Evolutionary conservation across 2,329 filamentous ascomycete species (phyloP), one percentile per base, ranked within the genome.

Genomic region (Didymella glomerata): DNA sequence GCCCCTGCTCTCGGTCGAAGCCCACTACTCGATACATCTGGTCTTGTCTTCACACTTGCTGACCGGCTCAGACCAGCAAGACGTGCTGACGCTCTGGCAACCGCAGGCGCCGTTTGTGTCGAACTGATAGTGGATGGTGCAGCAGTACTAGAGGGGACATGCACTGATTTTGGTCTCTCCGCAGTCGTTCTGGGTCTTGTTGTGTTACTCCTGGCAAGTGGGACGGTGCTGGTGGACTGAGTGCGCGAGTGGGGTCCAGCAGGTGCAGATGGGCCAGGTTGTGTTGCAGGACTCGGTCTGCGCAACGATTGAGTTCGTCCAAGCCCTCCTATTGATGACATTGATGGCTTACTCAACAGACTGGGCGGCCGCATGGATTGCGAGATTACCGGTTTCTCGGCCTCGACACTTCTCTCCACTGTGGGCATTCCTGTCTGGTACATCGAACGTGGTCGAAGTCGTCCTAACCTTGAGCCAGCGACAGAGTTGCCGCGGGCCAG

Each of bases 301-400:
- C 73, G 70, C 10, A 76, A 52, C 10, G 74, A 76, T 48, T 70
- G 69, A 16, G 74, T 66, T 41, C 72, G 68, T 27, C 50, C 61
- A 25, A 76, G 25, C 20, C 65, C 67, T 14, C 65, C 67, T 11
- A 60, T 46, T 4, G 63, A 57, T 25, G 56, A 62, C 13, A 64
- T 49, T 47, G 65, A 54, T 11, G 66, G 57, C 36, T 68, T 73
- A 52, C 47, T 69, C 25, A 57, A 48, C 48, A 65, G 30, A 48
- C 62, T 60, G 30, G 67, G 61, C 32, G 66, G 65, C 9, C 57
- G 68, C 61, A 66, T 65, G 6, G 67, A 60, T 11, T 62, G 60
- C 41, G 65, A 32, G 18, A 49, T 20, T 32, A 50, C 40, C 16
- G 59, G 27, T 25, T 60, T 66, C 10, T 63, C 60, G 24, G 50